phyloP scores from a whole-genome alignment of 1,284 basidiomycete species.

The Xerocomus nothofagi region DNA sequence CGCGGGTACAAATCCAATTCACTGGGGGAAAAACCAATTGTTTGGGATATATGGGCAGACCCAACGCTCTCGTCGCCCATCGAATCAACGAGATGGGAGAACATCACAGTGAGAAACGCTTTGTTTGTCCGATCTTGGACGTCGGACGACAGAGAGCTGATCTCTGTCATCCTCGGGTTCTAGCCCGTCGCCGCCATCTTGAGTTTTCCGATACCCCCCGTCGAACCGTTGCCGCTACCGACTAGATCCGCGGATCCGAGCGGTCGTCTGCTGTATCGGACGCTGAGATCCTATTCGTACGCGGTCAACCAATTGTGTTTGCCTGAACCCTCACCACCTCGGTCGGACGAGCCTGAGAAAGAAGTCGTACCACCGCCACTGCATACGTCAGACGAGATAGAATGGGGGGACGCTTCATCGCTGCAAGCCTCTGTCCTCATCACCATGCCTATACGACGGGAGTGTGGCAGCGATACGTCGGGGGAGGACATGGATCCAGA shows the following conservation, averaged over 20 bases:
- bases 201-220: neutral
- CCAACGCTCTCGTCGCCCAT: neutral
- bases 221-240: neutral
- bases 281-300: neutral
- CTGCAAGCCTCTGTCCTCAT: conserved; percentile 43
- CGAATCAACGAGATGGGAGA: conserved; percentile 27
- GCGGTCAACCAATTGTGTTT: conserved; percentile 8
- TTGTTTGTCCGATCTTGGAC: neutral
- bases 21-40: conserved; percentile 34
- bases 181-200: conserved; percentile 28
- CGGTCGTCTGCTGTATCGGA: neutral
- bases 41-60: conserved; percentile 45
- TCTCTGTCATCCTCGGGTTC: neutral
- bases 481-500: neutral
- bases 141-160: neutral
- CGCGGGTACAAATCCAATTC: neutral
- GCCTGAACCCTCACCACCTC: neutral
- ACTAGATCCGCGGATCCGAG: neutral
- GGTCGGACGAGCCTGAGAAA: neutral
- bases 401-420: conserved; percentile 16
- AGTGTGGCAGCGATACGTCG: conserved; percentile 1
- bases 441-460: conserved; percentile 41
- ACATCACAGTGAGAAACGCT: conserved; percentile 31
- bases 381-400: neutral
- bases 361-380: neutral